A percentile compares a stretch with the other conserved stretches of the same genome.
These are phyloP conservation scores for Corylus heterophylla DNA, from an alignment of 306 rosid species.

Conservation along the genomic window DNA sequence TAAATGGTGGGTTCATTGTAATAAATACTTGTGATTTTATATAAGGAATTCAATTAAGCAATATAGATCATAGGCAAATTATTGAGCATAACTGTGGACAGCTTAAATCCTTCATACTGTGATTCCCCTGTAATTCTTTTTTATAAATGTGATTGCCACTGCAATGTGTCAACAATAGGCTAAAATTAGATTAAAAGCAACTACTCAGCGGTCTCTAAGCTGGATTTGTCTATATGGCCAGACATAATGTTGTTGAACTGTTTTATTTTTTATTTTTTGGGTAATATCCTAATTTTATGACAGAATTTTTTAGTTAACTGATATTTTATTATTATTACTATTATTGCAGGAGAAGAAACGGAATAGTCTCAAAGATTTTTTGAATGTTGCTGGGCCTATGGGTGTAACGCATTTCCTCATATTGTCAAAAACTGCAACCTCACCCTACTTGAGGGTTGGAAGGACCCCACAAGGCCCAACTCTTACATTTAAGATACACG, in stretches of 20 bases:
- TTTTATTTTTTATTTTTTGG: not conserved
- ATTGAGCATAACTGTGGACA: not conserved
- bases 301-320: slow-evolving; percentile 14
- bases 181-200: not conserved
- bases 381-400: slow-evolving; percentile 96
- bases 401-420: slow-evolving; percentile 96
- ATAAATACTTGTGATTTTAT: not conserved
- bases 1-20: not conserved
- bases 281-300: not conserved
- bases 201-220: not conserved
- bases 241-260: slow-evolving; percentile 4
- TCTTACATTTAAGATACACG: slow-evolving; percentile 75
- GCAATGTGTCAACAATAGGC: not conserved
- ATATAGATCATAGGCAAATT: not conserved
- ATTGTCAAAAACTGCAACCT: slow-evolving; percentile 73
- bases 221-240: not conserved
- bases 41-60: slow-evolving; percentile 12
- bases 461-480: slow-evolving; percentile 97
- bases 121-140: not conserved
- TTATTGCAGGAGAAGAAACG: slow-evolving; percentile 83
- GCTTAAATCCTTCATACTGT: slow-evolving; percentile 6
- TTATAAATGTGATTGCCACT: not conserved
- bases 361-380: slow-evolving; percentile 77
- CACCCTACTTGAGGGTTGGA: slow-evolving; percentile 83
- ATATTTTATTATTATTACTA: slow-evolving; percentile 3